These are phyloP conservation scores for Monotropa hypopitys DNA, from an alignment of 179 eudicot species.

Conservation along the genomic window DNA sequence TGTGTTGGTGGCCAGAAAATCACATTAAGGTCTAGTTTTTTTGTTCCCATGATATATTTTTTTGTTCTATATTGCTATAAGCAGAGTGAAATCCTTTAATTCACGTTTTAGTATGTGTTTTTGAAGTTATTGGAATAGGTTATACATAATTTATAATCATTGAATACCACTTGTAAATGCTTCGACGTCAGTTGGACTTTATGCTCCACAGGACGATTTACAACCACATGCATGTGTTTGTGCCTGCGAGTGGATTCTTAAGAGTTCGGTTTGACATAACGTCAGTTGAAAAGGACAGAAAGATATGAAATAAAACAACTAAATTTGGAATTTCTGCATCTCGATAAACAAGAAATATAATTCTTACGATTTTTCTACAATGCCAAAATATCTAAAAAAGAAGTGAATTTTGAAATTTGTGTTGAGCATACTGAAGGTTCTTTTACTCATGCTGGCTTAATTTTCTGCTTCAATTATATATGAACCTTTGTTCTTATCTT, in stretches of 20 bases:
- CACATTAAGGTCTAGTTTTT: conserved; percentile 45
- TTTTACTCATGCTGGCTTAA: background rate
- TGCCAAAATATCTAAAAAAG: background rate
- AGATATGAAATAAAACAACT: background rate
- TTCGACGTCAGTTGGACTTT: background rate
- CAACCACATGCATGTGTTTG: background rate
- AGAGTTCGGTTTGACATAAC: background rate
- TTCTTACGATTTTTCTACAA: background rate
- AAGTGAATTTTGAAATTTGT: background rate
- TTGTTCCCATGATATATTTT: background rate
- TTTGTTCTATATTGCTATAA: background rate
- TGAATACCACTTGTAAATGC: background rate
- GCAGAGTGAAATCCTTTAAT: background rate
- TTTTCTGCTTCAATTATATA: background rate
- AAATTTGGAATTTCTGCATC: background rate
- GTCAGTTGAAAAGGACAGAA: background rate
- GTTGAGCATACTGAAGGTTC: background rate
- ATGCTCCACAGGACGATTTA: background rate
- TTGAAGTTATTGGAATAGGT: background rate
- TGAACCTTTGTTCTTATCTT: background rate
- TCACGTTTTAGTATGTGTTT: background rate
- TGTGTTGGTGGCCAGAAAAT: conserved; percentile 41
- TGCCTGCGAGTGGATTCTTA: background rate
- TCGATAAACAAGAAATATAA: background rate
- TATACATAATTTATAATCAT: background rate